These are phyloP conservation scores for Monilinia fructicola DNA, from an alignment of 2,329 filamentous ascomycete species.

Conservation along the genomic window DNA sequence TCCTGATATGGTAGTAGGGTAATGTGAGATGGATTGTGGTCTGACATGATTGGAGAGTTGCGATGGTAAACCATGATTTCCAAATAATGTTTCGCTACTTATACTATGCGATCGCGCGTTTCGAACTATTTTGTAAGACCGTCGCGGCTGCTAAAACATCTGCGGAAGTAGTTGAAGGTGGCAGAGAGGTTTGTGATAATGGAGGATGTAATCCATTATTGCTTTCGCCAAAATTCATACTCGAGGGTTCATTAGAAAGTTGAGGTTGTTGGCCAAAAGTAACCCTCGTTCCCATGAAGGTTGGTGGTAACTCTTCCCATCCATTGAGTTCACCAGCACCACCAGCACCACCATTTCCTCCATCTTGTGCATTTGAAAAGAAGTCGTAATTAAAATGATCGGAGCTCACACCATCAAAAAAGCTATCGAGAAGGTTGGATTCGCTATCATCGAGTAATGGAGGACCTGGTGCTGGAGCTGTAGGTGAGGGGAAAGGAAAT, in stretches of 20 bases:
- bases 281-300: conserved; percentile 64
- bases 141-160: conserved; percentile 63
- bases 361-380: conserved; percentile 48
- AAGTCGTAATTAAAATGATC: conserved; percentile 51
- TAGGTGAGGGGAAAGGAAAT: conserved; percentile 52
- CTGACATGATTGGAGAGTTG: conserved; percentile 29
- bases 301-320: conserved; percentile 61
- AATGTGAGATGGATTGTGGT: conserved; percentile 35
- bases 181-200: conserved; percentile 13
- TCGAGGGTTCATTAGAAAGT: conserved; percentile 27
- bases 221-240: conserved; percentile 31
- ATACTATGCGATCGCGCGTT: conserved; percentile 36
- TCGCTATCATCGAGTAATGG: conserved; percentile 65
- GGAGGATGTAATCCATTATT: conserved; percentile 27
- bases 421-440: conserved; percentile 56
- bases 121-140: conserved; percentile 48
- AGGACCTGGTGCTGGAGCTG: conserved; percentile 62
- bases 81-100: conserved; percentile 34
- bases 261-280: conserved; percentile 55
- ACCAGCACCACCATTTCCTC: conserved; percentile 46
- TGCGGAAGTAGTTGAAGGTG: conserved; percentile 42
- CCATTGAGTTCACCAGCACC: conserved; percentile 29
- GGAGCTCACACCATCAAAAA: conserved; percentile 56
- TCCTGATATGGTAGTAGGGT: conserved; percentile 21
- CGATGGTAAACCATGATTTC: conserved; percentile 25